A percentile compares a stretch with the other conserved stretches of the same genome.
These are phyloP conservation scores for Paramecium primaurelia DNA, from an alignment of 73 alveolate species.

Conservation along the genomic window DNA sequence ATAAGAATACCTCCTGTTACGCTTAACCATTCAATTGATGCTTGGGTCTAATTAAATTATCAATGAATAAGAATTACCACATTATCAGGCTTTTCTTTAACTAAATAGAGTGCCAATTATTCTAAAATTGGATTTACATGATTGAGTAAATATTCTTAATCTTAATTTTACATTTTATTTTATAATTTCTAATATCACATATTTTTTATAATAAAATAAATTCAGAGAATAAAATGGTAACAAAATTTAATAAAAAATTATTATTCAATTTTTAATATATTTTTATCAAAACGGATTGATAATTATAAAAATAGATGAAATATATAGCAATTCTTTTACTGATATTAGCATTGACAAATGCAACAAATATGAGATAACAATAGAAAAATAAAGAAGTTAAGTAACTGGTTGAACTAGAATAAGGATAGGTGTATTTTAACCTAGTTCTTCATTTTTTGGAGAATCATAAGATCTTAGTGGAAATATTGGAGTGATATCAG, in stretches of 20 bases:
- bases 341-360: neutral
- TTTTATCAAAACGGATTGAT: neutral
- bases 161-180: conserved; percentile 3
- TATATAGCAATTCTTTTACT: neutral
- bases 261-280: neutral
- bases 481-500: neutral
- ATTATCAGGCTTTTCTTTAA: conserved; percentile 2
- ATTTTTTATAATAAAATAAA: neutral
- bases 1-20: neutral
- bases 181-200: neutral
- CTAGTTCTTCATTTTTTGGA: neutral
- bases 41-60: neutral
- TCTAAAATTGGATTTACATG: conserved; percentile 13
- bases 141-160: neutral
- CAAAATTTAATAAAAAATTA: neutral
- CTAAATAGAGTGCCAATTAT: neutral
- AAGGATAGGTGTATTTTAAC: neutral
- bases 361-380: neutral
- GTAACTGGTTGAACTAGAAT: neutral
- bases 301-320: neutral
- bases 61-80: neutral
- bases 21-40: conserved; percentile 26
- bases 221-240: neutral
- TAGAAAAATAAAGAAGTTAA: neutral
- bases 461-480: neutral